Base-by-base conservation (phyloP, 2,329 filamentous ascomycete genomes). In the Lachnellula willkommii region DNA sequence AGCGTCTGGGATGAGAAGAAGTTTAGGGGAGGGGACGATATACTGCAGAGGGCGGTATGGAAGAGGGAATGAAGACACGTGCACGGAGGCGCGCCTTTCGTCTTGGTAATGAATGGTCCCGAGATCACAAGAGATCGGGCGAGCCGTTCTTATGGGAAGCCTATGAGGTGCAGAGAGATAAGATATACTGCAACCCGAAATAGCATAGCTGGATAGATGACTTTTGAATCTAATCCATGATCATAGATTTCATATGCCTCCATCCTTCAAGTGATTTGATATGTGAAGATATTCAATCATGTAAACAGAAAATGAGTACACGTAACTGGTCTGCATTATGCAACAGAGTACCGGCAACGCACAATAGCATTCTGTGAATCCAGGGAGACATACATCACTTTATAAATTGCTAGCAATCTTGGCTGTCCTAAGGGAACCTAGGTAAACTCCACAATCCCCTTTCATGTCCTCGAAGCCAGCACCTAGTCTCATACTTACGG, bases 181-280 rank as follows among this genome's bases (percentile, higher is more conserved):
- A 45, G 15, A n/a, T 32, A 47, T 15, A 39, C 49, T 53, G 50
- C 35, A 45, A 47, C 36, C 43, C n/a, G 45, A 36, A 17, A 49
- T 53, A 53, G 50, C 37, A 53, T 56, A 55, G 40, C 48, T 50
- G 52, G 42, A 47, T 54, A 54, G 55, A 57, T 17, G 55, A 47
- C 47, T 47, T 28, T 57, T 54, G 51, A 57, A 54, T 57, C 55
- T 53, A 53, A 39, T 46, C 17, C 50, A 37, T 53, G 40, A 46
- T 17, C 47, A 48, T 45, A 45, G 20, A 45, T 22, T 26, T 22
- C 42, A 45, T 45, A 45, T 15, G 8, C n/a, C 20, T 45, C 11
- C 11, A n/a, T 15, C 17, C 5, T 42, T 45, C 20, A 20, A 20
- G n/a, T 45, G 42, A 17, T 17, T 45, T 7, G 22, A 14, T 26